Evolutionary conservation across 768 basidiomycete genomes (phyloP), one percentile per base, ranked within the genome.

Genomic region (Tylopilus cervinicoccineus): DNA sequence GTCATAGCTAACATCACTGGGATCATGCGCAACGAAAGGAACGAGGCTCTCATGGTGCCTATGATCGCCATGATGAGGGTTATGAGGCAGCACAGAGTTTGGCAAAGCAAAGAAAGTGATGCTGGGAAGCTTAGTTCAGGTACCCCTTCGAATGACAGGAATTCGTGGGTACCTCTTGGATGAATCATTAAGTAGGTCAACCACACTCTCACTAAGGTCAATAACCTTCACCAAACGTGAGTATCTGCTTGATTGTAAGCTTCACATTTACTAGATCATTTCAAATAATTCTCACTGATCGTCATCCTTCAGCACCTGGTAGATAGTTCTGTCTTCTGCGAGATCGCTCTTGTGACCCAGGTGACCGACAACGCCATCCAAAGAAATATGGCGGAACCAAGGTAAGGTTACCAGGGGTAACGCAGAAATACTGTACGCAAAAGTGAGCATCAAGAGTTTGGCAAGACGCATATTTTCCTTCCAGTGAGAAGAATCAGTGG

Each of bases 331-430:
- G 23, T 39, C 42, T 55, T 43, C 46, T 16, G 37, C 29, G 11
- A 8, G 17, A 31, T 14, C 17, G 20, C 7, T 55, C 28, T n/a
- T n/a, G 24, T 43, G 53, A 31, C 39, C 39, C 41, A 53, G 34
- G 40, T n/a, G 45, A 17, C 33, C 42, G 19, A 36, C 23, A 17
- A 62, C 34, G 19, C 33, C 34, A 16, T 54, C 47, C 17, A 65
- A 17, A 8, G 48, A 45, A 16, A 65, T 4, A n/a, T 62, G 54
- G 32, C 57, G 51, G 23, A 64, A 58, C 60, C 57, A 64, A n/a
- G 43, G 62, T 17, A 62, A 37, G 22, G 42, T 51, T 27, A 58
- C 23, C 16, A 53, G 26, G 23, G 55, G 63, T 16, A 62, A 29
- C 14, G 63, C 63, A 38, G 41, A 50, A 13, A 49, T 52, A 26